Conservation (phyloP, 257 asterid genomes). For the Verbascum thapsus region DNA sequence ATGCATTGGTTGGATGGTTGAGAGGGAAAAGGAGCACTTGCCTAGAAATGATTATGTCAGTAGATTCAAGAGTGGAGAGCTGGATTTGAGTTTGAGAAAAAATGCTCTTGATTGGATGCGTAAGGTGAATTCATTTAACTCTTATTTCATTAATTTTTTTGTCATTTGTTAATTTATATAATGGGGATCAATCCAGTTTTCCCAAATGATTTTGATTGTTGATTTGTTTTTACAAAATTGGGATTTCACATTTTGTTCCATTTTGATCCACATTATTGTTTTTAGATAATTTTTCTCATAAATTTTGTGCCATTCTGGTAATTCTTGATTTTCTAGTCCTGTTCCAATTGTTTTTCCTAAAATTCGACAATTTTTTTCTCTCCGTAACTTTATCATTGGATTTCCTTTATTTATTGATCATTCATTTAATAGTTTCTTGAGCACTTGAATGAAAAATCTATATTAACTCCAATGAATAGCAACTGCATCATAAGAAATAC, state of each 20-base stretch:
- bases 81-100: conserved; percentile 56
- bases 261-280: conserved; percentile 21
- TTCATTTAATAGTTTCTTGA: conserved; percentile 25
- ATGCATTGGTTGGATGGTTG: conserved; percentile 52
- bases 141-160: not conserved
- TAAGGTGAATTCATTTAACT: conserved; percentile 54
- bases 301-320: not conserved
- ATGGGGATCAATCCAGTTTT: not conserved
- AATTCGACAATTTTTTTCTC: conserved; percentile 12
- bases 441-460: not conserved
- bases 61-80: conserved; percentile 67
- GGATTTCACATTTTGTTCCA: conserved; percentile 1
- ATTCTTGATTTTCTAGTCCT: conserved; percentile 22
- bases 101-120: conserved; percentile 70
- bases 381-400: conserved; percentile 7
- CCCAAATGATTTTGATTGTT: not conserved
- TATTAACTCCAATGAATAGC: too few relatives aligned
- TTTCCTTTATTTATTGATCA: conserved; percentile 13
- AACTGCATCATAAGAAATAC: too few relatives aligned
- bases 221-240: conserved; percentile 13
- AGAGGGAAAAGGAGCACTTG: conserved; percentile 49
- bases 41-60: conserved; percentile 61
- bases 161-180: not conserved
- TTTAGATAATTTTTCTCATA: conserved; percentile 8
- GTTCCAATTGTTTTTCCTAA: conserved; percentile 13